Conservation (phyloP, 805 yeast species). For the Zygotorulaspora danielsina region DNA sequence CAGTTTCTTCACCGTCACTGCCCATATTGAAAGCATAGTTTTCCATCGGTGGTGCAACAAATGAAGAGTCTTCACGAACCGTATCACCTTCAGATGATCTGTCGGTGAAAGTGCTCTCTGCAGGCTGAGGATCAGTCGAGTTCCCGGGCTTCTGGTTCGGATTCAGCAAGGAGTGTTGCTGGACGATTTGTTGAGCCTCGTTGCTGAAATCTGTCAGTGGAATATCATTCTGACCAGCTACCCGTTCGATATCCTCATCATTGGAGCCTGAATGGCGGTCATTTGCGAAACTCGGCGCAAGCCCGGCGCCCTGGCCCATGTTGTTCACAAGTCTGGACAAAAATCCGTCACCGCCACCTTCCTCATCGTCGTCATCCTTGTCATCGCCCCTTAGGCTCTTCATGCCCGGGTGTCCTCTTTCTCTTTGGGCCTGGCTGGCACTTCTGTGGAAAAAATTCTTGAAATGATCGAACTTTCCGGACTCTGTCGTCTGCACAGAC, state of each 20-base stretch:
- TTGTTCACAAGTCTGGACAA: constrained; percentile 32
- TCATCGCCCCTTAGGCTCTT: constrained; percentile 15
- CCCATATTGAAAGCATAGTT: constrained; percentile 30
- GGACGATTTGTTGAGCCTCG: constrained; percentile 54
- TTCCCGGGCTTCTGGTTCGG: constrained; percentile 4
- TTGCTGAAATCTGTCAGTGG: constrained; percentile 44
- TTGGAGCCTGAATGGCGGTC: constrained; percentile 15
- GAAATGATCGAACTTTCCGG: constrained; percentile 22
- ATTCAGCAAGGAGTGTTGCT: constrained; percentile 40
- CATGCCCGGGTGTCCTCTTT: constrained; percentile 8
- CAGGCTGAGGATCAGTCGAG: constrained; percentile 1
- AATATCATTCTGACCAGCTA: constrained; percentile 36
- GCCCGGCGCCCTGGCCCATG: constrained; percentile 32
- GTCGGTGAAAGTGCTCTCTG: constrained; percentile 1
- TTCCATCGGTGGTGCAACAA: constrained; percentile 43
- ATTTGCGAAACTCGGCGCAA: constrained; percentile 35
- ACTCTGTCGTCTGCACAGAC: constrained; percentile 2
- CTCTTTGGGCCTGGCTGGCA: constrained; percentile 8
- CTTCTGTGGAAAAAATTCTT: constrained; percentile 22
- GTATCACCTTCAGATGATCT: constrained; percentile 18
- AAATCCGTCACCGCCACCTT: constrained; percentile 24
- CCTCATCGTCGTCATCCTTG: constrained; percentile 20
- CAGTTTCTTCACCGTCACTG: constrained; percentile 32
- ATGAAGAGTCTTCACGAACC: constrained; percentile 20
- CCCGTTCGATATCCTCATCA: constrained; percentile 39